Percentiles rank a stretch among this genome's conserved stretches.
Conservation (phyloP, 352 stramenopile genomes). For the Pythium coloratum region DNA sequence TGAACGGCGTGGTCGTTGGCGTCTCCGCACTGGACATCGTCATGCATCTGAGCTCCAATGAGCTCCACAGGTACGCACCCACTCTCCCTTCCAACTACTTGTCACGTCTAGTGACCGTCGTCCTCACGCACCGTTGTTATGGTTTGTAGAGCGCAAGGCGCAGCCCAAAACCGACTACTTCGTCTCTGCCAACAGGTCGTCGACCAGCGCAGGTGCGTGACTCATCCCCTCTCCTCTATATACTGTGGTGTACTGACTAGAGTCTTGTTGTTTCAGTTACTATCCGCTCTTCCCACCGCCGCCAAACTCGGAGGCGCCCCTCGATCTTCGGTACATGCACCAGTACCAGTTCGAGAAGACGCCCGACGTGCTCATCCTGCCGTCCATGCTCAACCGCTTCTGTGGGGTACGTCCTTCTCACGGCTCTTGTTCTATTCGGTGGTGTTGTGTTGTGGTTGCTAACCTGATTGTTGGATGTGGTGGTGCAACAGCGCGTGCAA, state of each 20-base stretch:
- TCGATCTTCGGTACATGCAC: constrained; percentile 92
- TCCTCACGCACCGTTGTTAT: background rate
- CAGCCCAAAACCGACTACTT: constrained; percentile 63
- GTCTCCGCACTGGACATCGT: constrained; percentile 93
- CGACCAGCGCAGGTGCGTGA: constrained; percentile 65
- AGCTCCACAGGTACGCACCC: constrained; percentile 56
- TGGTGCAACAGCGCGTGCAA: constrained; percentile 73
- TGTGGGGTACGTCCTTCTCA: constrained; percentile 60
- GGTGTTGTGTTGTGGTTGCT: background rate
- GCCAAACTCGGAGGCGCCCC: constrained; percentile 60
- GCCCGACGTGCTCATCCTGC: constrained; percentile 95
- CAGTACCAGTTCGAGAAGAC: constrained; percentile 91
- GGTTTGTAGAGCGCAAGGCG: constrained; percentile 1
- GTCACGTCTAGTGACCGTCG: background rate
- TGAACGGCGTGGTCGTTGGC: constrained; percentile 94
- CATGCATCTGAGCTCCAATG: constrained; percentile 80
- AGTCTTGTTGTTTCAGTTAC: constrained; percentile 33
- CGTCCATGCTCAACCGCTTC: constrained; percentile 92
- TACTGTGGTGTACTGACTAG: background rate
- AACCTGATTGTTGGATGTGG: constrained; percentile 4
- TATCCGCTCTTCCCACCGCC: constrained; percentile 83
- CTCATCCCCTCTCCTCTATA: background rate
- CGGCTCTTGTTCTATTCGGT: too few species aligned
- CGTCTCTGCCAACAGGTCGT: constrained; percentile 79
- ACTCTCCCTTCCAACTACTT: background rate